Percentiles rank a stretch among this genome's conserved stretches.
Evolutionary conservation across 2,329 filamentous ascomycete genomes (phyloP).

Genomic region (Phialophora chinensis): DNA sequence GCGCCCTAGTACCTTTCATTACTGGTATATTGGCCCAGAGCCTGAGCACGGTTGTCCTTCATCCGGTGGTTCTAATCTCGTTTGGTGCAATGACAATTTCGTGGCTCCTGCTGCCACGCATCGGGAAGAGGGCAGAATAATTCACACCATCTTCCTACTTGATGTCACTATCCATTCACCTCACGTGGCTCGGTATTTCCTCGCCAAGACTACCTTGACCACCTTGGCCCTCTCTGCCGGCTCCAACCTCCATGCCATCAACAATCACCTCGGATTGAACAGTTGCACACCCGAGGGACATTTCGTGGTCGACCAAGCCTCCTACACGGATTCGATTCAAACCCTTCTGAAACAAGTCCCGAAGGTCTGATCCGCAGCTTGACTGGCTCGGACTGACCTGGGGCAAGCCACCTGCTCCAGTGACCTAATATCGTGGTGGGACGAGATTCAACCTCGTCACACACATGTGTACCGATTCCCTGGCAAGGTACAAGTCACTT

Average conservation of each 20-base stretch:
- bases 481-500: background rate
- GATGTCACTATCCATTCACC: background rate
- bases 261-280: background rate
- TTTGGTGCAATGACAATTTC: slow-evolving; percentile 61
- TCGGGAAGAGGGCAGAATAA: slow-evolving; percentile 58
- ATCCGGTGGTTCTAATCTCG: slow-evolving; percentile 62
- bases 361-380: background rate
- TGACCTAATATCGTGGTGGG: slow-evolving; percentile 16
- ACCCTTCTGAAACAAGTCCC: slow-evolving; percentile 16
- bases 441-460: slow-evolving; percentile 18
- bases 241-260: background rate
- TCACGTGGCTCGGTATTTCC: background rate
- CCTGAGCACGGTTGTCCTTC: slow-evolving; percentile 56
- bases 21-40: slow-evolving; percentile 56
- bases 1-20: slow-evolving; percentile 53
- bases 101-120: slow-evolving; percentile 59
- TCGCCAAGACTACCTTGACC: background rate
- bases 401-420: background rate
- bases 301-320: background rate
- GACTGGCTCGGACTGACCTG: slow-evolving; percentile 1
- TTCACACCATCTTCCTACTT: background rate
- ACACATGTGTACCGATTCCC: slow-evolving; percentile 1
- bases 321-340: background rate
- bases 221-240: background rate
- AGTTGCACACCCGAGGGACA: background rate